Percentiles rank a stretch among this genome's conserved stretches.
These are phyloP conservation scores for Coemansia nantahalensis DNA, from an alignment of 192 early-diverging fungal genomes.

Conservation along the genomic window DNA sequence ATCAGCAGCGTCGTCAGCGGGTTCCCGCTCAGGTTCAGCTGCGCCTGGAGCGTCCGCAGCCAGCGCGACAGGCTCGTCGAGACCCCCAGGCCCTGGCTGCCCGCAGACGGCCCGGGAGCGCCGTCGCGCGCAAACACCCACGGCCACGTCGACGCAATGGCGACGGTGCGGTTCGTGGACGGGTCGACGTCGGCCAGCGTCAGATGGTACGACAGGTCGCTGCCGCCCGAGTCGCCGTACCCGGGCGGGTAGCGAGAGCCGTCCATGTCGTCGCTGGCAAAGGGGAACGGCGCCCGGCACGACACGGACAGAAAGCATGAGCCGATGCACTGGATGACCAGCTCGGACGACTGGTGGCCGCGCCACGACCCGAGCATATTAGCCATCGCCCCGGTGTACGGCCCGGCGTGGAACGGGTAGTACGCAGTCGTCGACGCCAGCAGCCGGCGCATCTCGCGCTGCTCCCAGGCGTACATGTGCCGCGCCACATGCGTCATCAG, in stretches of 20 bases:
- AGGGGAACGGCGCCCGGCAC: conserved; percentile 42
- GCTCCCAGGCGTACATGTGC: conserved; percentile 46
- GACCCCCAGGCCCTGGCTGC: conserved; percentile 11
- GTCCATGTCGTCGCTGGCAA: conserved; percentile 26
- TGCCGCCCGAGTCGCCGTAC: conserved; percentile 31
- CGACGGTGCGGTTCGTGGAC: conserved; percentile 24
- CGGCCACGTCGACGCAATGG: conserved; percentile 49
- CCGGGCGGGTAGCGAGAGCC: conserved; percentile 28
- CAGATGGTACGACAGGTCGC: conserved; percentile 40
- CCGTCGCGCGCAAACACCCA: conserved; percentile 33
- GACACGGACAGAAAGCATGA: conserved; percentile 47
- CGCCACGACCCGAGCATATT: conserved; percentile 31
- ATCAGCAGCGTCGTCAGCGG: conserved; percentile 32
- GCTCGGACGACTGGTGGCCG: conserved; percentile 37
- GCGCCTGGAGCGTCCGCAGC: conserved; percentile 42
- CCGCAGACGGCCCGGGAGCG: conserved; percentile 7
- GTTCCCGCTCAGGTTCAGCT: conserved; percentile 40
- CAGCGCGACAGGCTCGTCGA: conserved; percentile 44
- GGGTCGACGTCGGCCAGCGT: conserved; percentile 45
- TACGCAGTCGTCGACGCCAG: conserved; percentile 35
- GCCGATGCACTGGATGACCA: conserved; percentile 37
- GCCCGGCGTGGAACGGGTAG: conserved; percentile 39
- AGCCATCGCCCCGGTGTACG: conserved; percentile 38
- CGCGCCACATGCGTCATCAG: conserved; percentile 50
- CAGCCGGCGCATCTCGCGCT: conserved; percentile 30